Evolutionary conservation across 2,329 filamentous ascomycete species (phyloP).

Genomic region (Ceratocystiopsis minuta): DNA sequence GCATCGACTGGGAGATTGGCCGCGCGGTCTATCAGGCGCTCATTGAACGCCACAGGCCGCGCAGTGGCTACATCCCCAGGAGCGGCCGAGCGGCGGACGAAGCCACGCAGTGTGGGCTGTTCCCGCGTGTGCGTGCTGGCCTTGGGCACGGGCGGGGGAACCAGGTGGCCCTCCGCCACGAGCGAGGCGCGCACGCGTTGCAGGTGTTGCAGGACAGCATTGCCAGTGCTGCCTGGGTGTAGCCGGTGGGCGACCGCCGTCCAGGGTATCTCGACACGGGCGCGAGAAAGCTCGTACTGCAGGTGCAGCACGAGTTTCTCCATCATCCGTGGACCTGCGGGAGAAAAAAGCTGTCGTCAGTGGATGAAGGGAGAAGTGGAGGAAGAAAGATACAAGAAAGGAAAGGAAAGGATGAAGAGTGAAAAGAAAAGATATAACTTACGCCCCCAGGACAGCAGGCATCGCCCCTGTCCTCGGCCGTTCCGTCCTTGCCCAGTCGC

Average conservation of each 20-base stretch:
- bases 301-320: constrained; percentile 26
- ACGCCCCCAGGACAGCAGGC: not conserved
- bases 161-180: constrained; percentile 22
- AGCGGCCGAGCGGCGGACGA: constrained; percentile 13
- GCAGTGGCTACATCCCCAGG: constrained; percentile 11
- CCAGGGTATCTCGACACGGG: constrained; percentile 20
- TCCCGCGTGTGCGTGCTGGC: constrained; percentile 7
- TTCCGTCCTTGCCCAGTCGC: no score
- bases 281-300: constrained; percentile 20
- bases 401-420: not conserved
- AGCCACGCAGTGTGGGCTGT: constrained; percentile 17
- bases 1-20: constrained; percentile 13
- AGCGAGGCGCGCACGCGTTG: constrained; percentile 18
- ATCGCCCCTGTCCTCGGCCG: not conserved
- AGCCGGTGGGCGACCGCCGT: constrained; percentile 22
- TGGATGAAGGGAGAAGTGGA: not conserved
- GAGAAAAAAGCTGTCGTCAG: not conserved
- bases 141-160: constrained; percentile 20
- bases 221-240: constrained; percentile 22
- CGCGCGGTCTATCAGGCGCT: constrained; percentile 16
- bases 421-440: no score
- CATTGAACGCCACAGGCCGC: constrained; percentile 16
- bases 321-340: constrained; percentile 26
- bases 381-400: not conserved
- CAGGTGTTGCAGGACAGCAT: constrained; percentile 21